These are phyloP conservation scores for Hordeum vulgare DNA, from an alignment of 176 grass and related monocot genomes.

Conservation along the genomic window DNA sequence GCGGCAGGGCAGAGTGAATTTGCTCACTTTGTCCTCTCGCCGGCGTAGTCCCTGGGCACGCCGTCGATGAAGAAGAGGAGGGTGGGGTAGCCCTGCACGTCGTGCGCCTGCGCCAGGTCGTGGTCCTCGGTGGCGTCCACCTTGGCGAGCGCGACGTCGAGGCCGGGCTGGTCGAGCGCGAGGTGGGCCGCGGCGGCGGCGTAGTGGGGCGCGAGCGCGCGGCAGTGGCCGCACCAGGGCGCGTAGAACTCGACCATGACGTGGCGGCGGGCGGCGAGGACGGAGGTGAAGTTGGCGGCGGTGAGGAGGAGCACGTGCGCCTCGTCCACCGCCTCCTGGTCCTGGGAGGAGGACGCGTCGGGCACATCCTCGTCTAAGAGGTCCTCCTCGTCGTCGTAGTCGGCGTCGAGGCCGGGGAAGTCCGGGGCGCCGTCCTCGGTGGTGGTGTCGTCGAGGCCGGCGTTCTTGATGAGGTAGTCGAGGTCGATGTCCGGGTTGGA, in stretches of 20 bases:
- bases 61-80: constrained; percentile 75
- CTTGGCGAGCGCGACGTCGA: constrained; percentile 72
- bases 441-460: no score
- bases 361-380: no score
- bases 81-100: constrained; percentile 88
- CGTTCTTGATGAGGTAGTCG: no score
- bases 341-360: no score
- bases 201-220: constrained; percentile 72
- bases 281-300: constrained; percentile 62
- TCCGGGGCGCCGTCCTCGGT: no score
- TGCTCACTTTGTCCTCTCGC: constrained; percentile 48
- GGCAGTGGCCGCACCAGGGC: constrained; percentile 91
- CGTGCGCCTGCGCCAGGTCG: constrained; percentile 70
- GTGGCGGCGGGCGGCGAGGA: constrained; percentile 40
- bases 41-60: constrained; percentile 62
- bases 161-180: constrained; percentile 9
- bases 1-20: neutral
- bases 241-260: constrained; percentile 97
- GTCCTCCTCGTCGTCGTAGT: no score
- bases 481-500: no score
- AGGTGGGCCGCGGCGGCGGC: constrained; percentile 60
- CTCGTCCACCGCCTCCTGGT: constrained; percentile 29
- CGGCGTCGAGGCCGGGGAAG: no score
- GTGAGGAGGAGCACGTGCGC: constrained; percentile 61
- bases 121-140: constrained; percentile 81